phyloP scores from a whole-genome alignment of 2,329 filamentous ascomycete species.

The Corniculantispora saksenae region DNA sequence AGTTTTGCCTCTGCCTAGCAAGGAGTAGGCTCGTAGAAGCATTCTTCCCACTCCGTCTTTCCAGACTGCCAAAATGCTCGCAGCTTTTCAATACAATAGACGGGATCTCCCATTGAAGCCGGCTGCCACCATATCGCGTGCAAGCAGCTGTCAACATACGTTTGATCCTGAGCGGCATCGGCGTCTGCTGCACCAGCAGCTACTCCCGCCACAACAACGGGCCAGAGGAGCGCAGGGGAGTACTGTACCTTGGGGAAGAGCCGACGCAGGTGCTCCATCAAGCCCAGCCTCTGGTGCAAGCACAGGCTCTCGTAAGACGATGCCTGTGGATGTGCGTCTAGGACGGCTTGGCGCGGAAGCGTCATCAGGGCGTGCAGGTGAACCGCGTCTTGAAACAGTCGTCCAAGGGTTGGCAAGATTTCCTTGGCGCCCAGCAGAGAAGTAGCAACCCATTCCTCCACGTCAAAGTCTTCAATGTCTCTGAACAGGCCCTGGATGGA shows the following conservation, averaged over 20 bases:
- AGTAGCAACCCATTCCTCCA: neutral
- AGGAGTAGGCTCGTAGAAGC: neutral
- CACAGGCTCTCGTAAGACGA: neutral
- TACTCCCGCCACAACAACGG: neutral
- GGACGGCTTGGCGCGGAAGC: neutral
- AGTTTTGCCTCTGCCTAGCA: too few relatives aligned
- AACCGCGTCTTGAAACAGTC: neutral
- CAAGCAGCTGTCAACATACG: neutral
- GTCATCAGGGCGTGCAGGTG: neutral
- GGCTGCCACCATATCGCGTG: neutral
- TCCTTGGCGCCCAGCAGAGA: neutral
- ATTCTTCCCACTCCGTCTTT: neutral
- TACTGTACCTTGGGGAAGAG: neutral
- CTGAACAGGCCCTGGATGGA: neutral
- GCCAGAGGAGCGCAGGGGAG: neutral
- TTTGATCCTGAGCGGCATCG: neutral
- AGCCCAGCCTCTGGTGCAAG: neutral
- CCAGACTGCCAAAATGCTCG: neutral
- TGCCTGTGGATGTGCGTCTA: neutral
- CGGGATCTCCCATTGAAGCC: neutral
- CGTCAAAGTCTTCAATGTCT: neutral
- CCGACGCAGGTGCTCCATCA: neutral
- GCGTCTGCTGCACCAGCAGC: neutral
- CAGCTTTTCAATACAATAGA: neutral
- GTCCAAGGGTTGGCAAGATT: neutral